Conservation (phyloP, 352 stramenopile genomes). For the Phytophthora pini region DNA sequence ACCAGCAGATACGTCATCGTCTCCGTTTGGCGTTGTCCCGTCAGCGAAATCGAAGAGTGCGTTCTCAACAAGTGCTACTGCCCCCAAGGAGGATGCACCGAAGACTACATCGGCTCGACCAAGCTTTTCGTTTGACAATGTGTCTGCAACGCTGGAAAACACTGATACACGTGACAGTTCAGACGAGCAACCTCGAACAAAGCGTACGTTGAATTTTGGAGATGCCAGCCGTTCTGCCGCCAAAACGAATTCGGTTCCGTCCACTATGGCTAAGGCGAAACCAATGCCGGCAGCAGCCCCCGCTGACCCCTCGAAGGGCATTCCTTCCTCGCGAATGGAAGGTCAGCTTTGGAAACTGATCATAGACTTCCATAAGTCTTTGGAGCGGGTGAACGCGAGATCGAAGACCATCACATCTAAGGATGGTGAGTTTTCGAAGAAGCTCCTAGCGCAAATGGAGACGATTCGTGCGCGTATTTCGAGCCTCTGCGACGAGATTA, state of each 20-base stretch:
- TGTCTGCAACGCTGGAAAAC: constrained; percentile 18
- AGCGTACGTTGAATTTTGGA: constrained; percentile 44
- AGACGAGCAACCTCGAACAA: constrained; percentile 23
- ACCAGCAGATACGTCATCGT: constrained; percentile 26
- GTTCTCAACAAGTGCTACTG: constrained; percentile 28
- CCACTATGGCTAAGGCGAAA: constrained; percentile 14
- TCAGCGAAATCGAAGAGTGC: constrained; percentile 27
- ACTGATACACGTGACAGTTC: constrained; percentile 11
- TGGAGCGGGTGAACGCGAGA: constrained; percentile 54
- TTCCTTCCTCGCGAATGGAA: constrained; percentile 57
- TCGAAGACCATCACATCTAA: constrained; percentile 47
- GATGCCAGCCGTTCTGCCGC: constrained; percentile 24
- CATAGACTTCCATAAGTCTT: constrained; percentile 68
- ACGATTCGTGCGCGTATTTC: constrained; percentile 49
- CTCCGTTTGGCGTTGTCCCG: constrained; percentile 36
- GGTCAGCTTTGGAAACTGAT: constrained; percentile 78
- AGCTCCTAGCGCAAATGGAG: constrained; percentile 34
- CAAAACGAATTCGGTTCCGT: constrained; percentile 14
- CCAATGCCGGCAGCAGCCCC: not conserved
- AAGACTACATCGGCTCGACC: constrained; percentile 22
- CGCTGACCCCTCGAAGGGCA: constrained; percentile 13
- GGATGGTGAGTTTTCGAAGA: constrained; percentile 41
- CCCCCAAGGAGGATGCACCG: constrained; percentile 5
- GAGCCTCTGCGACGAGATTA: constrained; percentile 57
- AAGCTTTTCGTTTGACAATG: constrained; percentile 42